These are phyloP conservation scores for Gossypium trilobum DNA, from an alignment of 441 rosid species.

Conservation along the genomic window DNA sequence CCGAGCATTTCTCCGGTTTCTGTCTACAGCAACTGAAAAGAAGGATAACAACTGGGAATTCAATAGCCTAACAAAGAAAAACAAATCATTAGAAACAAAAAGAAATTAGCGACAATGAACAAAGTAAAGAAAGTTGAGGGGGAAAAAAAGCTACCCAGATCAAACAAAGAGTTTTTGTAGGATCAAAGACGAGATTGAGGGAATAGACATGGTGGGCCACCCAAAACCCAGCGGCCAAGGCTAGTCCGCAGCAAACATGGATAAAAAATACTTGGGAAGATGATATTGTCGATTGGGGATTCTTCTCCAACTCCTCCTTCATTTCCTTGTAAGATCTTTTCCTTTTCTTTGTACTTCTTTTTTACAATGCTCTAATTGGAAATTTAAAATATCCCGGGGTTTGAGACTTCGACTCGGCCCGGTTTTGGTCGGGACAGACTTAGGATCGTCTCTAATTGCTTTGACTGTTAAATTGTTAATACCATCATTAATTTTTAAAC, in stretches of 20 bases:
- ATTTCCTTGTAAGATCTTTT: neutral
- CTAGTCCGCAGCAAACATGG: slow-evolving; percentile 33
- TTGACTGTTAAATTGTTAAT: too few species aligned
- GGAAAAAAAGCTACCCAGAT: slow-evolving; percentile 31
- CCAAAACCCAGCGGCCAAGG: slow-evolving; percentile 40
- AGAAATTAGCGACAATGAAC: neutral
- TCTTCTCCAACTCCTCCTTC: neutral
- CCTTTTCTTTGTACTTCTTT: neutral
- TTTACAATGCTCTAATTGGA: neutral
- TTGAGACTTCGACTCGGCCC: neutral
- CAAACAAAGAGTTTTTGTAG: slow-evolving; percentile 41
- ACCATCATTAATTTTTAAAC: too few species aligned
- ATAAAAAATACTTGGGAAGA: slow-evolving; percentile 17
- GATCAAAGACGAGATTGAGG: slow-evolving; percentile 45
- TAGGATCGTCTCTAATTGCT: neutral
- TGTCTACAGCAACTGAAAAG: slow-evolving; percentile 47
- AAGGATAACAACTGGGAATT: slow-evolving; percentile 33
- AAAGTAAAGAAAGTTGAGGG: neutral
- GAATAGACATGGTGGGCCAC: slow-evolving; percentile 27
- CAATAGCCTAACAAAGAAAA: slow-evolving; percentile 25
- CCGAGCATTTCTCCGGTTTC: slow-evolving; percentile 52
- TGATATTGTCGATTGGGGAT: slow-evolving; percentile 20
- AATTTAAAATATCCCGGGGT: neutral
- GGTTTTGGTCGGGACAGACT: neutral
- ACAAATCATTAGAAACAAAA: neutral